A percentile compares a stretch with the other conserved stretches of the same genome.
phyloP scores from a whole-genome alignment of 169 alveolate genomes.

The Toxoplasma gondii region DNA sequence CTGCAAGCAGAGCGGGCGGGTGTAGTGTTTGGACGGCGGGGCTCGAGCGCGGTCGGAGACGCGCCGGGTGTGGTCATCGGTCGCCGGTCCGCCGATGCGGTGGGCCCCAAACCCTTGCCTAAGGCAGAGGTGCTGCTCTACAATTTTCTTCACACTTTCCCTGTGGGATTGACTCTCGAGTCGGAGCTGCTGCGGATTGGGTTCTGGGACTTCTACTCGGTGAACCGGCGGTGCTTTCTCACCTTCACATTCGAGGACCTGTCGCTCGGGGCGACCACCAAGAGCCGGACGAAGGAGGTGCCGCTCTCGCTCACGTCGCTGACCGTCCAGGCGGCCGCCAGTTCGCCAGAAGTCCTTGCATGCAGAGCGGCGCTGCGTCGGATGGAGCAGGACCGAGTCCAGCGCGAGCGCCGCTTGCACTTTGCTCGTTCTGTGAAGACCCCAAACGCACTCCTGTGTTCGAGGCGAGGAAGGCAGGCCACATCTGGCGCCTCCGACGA shows the following conservation, averaged over 20 bases:
- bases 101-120: background rate
- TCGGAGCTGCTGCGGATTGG: constrained; percentile 36
- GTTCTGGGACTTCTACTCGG: constrained; percentile 52
- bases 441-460: no score
- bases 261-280: constrained; percentile 33
- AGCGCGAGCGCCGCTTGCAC: background rate
- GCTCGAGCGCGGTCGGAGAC: no score
- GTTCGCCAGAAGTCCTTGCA: background rate
- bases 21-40: no score
- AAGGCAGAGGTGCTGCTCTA: background rate
- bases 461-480: constrained; percentile 37
- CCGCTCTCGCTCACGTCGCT: background rate
- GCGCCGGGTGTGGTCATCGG: no score
- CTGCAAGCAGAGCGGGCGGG: no score
- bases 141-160: constrained; percentile 48
- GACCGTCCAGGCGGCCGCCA: background rate
- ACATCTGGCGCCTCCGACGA: constrained; percentile 10
- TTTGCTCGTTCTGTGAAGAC: background rate
- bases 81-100: background rate
- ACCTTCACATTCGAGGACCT: constrained; percentile 45
- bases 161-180: constrained; percentile 17
- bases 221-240: constrained; percentile 50
- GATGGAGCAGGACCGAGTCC: constrained; percentile 8
- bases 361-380: constrained; percentile 23
- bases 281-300: background rate